phyloP scores from a whole-genome alignment of 1,284 basidiomycete genomes.

The Stygiomarasmius scandens region DNA sequence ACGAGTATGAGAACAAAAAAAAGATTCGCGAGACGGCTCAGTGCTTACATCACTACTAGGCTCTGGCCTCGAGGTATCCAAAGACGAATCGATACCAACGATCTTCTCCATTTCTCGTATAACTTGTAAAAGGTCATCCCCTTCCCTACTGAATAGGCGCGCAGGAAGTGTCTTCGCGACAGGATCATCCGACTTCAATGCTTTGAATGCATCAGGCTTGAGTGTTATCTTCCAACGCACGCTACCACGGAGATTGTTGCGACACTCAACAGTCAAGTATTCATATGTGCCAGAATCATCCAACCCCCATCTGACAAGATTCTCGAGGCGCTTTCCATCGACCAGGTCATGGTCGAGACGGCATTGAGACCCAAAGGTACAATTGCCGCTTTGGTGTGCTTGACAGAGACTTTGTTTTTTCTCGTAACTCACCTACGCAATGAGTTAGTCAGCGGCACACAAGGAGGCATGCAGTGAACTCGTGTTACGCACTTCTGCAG shows the following conservation, averaged over 20 bases:
- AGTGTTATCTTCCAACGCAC: not conserved
- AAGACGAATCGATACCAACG: not conserved
- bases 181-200: not conserved
- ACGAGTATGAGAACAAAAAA: no score
- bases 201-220: not conserved
- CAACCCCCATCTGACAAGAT: not conserved
- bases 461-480: not conserved
- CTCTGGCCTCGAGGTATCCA: no score
- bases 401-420: conserved; percentile 1
- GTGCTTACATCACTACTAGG: no score
- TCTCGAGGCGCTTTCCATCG: not conserved
- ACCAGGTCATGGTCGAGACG: not conserved
- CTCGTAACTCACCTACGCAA: not conserved
- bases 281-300: not conserved
- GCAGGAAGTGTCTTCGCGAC: not conserved
- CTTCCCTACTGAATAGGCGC: not conserved
- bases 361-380: not conserved
- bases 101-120: not conserved
- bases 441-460: not conserved
- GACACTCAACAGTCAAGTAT: not conserved
- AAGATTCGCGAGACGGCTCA: no score
- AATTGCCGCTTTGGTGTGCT: not conserved
- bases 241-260: no score
- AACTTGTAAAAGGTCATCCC: not conserved
- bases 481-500: not conserved